These are phyloP conservation scores for Kockovaella imperatae DNA, from an alignment of 768 basidiomycete genomes.

Conservation along the genomic window DNA sequence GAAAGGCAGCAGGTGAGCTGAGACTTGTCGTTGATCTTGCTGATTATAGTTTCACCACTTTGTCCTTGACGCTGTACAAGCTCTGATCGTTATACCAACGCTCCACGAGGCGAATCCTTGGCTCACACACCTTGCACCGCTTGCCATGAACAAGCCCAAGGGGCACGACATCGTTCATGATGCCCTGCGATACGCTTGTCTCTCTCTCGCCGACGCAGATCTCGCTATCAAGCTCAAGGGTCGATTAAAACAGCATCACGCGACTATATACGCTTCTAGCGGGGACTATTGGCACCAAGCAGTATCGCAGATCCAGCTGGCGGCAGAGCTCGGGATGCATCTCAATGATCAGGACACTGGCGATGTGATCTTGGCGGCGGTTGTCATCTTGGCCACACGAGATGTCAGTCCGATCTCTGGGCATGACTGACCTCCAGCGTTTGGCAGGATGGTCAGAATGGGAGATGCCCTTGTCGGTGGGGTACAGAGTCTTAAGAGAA, in stretches of 20 bases:
- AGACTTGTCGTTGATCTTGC: neutral
- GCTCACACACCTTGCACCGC: slow-evolving; percentile 8
- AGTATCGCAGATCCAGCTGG: slow-evolving; percentile 5
- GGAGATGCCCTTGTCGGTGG: slow-evolving; percentile 13
- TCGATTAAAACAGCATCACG: neutral
- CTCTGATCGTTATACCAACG: slow-evolving; percentile 16
- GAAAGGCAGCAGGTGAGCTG: slow-evolving; percentile 4
- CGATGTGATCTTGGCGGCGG: slow-evolving; percentile 15
- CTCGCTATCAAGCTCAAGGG: slow-evolving; percentile 14
- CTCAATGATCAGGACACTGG: slow-evolving; percentile 3
- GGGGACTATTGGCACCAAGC: slow-evolving; percentile 16
- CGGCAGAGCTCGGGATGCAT: neutral
- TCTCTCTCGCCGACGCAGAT: slow-evolving; percentile 19
- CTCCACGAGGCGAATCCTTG: slow-evolving; percentile 14
- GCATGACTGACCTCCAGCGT: slow-evolving; percentile 1
- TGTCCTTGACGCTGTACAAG: slow-evolving; percentile 11
- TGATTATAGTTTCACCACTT: slow-evolving; percentile 17
- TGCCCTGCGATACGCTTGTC: slow-evolving; percentile 15
- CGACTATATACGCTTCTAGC: too few relatives aligned
- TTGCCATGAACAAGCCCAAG: slow-evolving; percentile 29
- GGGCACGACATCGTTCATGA: slow-evolving; percentile 49
- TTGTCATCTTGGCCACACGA: slow-evolving; percentile 11
- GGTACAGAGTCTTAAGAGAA: neutral
- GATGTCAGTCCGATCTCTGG: slow-evolving; percentile 17
- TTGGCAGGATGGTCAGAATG: slow-evolving; percentile 15